Evolutionary conservation across 805 yeast species (phyloP), one percentile per base, ranked within the genome.

Genomic region (Yamadazyma paraphyllophila): DNA sequence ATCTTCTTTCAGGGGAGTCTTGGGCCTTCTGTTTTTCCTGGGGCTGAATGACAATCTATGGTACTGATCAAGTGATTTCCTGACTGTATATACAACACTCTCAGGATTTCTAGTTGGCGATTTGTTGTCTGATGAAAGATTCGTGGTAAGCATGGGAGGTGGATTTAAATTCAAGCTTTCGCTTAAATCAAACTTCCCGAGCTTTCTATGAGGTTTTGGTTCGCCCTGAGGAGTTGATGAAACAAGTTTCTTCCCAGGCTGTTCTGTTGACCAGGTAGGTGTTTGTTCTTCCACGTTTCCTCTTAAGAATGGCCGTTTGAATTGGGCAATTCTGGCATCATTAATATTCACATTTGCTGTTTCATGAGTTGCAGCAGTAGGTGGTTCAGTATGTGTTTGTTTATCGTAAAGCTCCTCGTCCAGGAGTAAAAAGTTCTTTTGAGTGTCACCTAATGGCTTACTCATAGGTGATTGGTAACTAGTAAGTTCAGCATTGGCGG

Each of bases 401-500:
- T 20, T 24, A 13, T 39, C 25, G 15, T 38, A 14, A 12, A 15
- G 35, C 16, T 47, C 56, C 20, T 61, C 61, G 13, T 55, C 56
- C 48, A 51, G 55, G 7, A 56, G 37, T 15, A 59, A 41, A 20
- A 48, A 42, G 14, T 46, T 49, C 51, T 20, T 20, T 20, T 45
- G 45, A 11, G 58, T 36, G 41, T 60, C 54, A 25, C 62, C 54
- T 40, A 61, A 56, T 11, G 54, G 50, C 27, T 58, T 65, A 4
- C 17, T 24, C n/a, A 43, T 53, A 25, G 67, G 64, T 24, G 71
- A 82, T 51, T 77, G 82, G 50, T 74, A 75, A 25, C 81, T 76
- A 29, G 76, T 62, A 30, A 85, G 62, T 50, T 81, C 79, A 17
- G 84, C 85, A 56, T 81, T 78, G 1, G 89, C 90, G 25, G 88